Conservation (phyloP, 495 filamentous ascomycete species). For the Penicillium chermesinum region DNA sequence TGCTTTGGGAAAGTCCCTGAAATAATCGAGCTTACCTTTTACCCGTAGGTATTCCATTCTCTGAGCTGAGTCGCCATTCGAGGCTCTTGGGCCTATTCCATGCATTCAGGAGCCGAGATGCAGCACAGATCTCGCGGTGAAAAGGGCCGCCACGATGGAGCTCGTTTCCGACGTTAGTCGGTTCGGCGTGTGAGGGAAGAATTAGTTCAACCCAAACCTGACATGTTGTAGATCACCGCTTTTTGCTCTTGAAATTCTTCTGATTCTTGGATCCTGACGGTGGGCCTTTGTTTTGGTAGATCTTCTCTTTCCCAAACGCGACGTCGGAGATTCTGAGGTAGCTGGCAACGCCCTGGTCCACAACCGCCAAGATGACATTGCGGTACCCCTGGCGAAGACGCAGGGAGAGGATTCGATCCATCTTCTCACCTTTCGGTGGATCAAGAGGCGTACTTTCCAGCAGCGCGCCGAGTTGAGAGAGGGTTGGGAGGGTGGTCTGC, state of each 20-base stretch:
- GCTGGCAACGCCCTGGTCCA: constrained; percentile 85
- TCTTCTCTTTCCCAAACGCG: constrained; percentile 68
- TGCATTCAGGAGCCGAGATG: no score
- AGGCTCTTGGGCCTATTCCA: no score
- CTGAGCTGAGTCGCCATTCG: no score
- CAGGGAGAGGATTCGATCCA: constrained; percentile 51
- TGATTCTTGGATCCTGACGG: constrained; percentile 32
- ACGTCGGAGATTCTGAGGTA: constrained; percentile 76
- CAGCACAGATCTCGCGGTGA: no score
- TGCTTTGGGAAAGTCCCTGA: no score
- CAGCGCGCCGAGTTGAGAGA: constrained; percentile 63
- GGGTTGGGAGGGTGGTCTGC: constrained; percentile 61
- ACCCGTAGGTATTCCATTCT: no score
- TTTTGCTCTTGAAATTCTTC: constrained; percentile 32
- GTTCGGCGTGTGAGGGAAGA: no score
- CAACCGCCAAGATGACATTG: constrained; percentile 79
- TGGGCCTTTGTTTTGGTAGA: constrained; percentile 47
- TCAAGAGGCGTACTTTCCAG: constrained; percentile 63
- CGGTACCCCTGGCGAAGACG: constrained; percentile 80
- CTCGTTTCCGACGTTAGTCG: no score
- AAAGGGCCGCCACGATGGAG: no score
- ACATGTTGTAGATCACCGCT: constrained; percentile 30
- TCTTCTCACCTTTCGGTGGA: constrained; percentile 50
- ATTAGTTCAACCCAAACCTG: no score
- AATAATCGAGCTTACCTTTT: no score